Conservation (phyloP, 106 monocot species). For the Triglochin maritima region DNA sequence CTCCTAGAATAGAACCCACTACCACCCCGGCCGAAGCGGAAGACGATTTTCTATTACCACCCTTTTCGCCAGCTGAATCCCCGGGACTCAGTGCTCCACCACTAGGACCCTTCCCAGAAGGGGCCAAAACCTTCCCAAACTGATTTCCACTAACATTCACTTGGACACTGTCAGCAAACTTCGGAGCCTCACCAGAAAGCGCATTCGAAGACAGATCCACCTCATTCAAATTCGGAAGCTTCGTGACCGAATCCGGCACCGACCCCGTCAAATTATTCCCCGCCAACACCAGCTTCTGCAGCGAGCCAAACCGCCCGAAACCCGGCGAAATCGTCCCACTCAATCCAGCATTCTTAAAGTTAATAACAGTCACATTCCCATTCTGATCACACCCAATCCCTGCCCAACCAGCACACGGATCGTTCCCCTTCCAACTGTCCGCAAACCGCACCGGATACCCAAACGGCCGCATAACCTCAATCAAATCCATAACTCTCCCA, state of each 20-base stretch:
- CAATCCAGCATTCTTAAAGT: constrained; percentile 42
- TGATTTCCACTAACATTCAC: constrained; percentile 37
- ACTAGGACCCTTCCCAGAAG: not conserved
- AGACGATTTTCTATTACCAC: constrained; percentile 1
- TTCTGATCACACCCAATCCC: constrained; percentile 35
- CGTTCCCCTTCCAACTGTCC: constrained; percentile 48
- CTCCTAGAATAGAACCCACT: constrained; percentile 29
- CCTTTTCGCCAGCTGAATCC: not conserved
- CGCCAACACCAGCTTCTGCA: constrained; percentile 38
- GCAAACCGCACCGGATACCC: constrained; percentile 41
- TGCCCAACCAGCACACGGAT: constrained; percentile 45
- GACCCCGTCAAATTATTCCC: constrained; percentile 38
- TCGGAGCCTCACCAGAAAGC: constrained; percentile 34
- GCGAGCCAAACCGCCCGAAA: constrained; percentile 20
- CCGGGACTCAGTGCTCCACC: not conserved
- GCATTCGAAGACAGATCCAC: constrained; percentile 46
- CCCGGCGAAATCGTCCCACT: constrained; percentile 36
- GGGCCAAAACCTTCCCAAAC: constrained; percentile 9
- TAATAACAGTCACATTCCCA: constrained; percentile 43
- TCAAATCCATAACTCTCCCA: constrained; percentile 23
- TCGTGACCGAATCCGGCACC: constrained; percentile 24
- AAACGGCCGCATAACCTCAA: constrained; percentile 19
- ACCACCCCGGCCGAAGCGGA: constrained; percentile 22
- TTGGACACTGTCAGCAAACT: constrained; percentile 23
- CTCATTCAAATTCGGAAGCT: constrained; percentile 25